These are phyloP conservation scores for Pulveroboletus frians DNA, from an alignment of 768 basidiomycete species.

Conservation along the genomic window DNA sequence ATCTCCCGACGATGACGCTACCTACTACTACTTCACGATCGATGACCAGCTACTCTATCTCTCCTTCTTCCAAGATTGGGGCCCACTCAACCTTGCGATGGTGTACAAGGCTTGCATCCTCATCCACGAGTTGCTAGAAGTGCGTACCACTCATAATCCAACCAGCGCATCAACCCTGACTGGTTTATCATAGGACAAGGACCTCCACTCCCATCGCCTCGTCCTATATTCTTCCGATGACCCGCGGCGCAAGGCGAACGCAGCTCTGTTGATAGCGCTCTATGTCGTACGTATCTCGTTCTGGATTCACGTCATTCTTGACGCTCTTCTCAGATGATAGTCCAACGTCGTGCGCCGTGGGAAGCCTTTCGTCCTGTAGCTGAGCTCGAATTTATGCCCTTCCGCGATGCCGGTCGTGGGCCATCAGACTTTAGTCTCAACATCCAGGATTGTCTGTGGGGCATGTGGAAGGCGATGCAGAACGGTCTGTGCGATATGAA, in stretches of 20 bases:
- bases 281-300: conserved; percentile 65
- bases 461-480: conserved; percentile 85
- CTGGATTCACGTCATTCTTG: conserved; percentile 11
- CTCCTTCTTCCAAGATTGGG: conserved; percentile 94
- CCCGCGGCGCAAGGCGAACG: conserved; percentile 85
- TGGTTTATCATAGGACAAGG: conserved; percentile 56
- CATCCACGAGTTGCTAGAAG: conserved; percentile 85
- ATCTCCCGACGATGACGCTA: conserved; percentile 67
- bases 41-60: conserved; percentile 90
- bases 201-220: conserved; percentile 65
- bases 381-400: conserved; percentile 89
- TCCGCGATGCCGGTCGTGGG: conserved; percentile 92
- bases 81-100: conserved; percentile 88
- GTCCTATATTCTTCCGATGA: conserved; percentile 87
- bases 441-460: conserved; percentile 90
- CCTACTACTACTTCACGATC: conserved; percentile 88
- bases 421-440: conserved; percentile 89
- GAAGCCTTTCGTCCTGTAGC: conserved; percentile 94
- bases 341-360: conserved; percentile 84
- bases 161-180: conserved; percentile 23
- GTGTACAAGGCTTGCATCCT: conserved; percentile 90
- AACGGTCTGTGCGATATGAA: conserved; percentile 92
- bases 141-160: conserved; percentile 30
- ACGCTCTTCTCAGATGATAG: conserved; percentile 69
- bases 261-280: conserved; percentile 88